Base-by-base conservation (phyloP, 129 eudicot genomes). In the Logfia minima region DNA sequence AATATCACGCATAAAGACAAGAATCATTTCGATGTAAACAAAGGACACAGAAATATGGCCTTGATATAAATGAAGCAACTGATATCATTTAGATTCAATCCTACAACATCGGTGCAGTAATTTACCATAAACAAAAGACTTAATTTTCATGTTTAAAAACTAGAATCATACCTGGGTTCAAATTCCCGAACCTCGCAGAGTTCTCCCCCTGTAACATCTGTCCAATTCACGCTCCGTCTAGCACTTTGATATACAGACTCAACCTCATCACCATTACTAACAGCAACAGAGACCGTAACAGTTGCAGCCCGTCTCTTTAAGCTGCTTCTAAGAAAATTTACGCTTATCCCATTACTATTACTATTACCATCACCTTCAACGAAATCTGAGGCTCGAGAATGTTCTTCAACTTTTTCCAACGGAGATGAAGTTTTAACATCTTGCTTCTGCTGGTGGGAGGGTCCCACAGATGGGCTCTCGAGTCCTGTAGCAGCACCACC, bases 111-210 rank as follows among this genome's bases (percentile, higher is more conserved):
- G 48, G 48, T 66, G 34, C 35, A 24, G 18, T 63, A 66, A 17
- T 66, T 34, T 66, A 21, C 10, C 29, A 6, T 9, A 48, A 53
- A 74, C 37, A 23, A 10, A 10, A 75, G 26, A 13, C 18, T 17
- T 4, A 28, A 24, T 3, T 56, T 77, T 8, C 9, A 22, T 34
- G 22, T 62, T 34, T 41, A 70, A 68, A 82, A 11, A 14, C 26
- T 32, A 68, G 63, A 67, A 45, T 56, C 80, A 68, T 86, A 92
- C 98, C 98, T 92, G 82, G 87, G 84, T 85, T 92, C 98, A 66
- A 90, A 92, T 86, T 92, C 98, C 74, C 92, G 87, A 73, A 92
- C 83, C 80, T 90, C 90, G 39, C 85, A 86, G 74, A 92, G 98
- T 77, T 92, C 98, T 58, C 96, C 96, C 26, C 98, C 98, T 52